Base-by-base conservation (phyloP, 108 stramenopile genomes). In the Cyclostephanos invisitatus region DNA sequence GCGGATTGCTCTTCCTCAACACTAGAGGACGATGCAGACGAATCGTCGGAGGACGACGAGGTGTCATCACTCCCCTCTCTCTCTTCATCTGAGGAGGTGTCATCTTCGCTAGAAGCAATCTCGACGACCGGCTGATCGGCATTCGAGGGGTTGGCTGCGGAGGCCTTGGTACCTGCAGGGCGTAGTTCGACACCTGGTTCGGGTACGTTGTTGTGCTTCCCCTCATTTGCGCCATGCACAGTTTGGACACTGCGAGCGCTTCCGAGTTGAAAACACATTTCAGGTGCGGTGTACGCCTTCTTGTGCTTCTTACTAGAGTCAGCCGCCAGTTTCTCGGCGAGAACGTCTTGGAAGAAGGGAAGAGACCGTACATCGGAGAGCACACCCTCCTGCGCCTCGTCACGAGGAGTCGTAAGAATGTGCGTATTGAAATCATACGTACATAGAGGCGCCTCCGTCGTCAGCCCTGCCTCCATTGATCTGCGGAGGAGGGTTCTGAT, bases 1-100 rank as follows among this genome's bases (percentile, higher is more conserved):
- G 3, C 24, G 51, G 51, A 53, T 53, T 53, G 51, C 51, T 53
- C 51, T 25, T 53, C 51, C 51, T 53, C 51, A 25, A 21, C 51
- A 25, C 24, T 25, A 53, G 51, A 53, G 51, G 40, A 42, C 40
- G 40, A 42, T 42, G 40, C 40, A 11, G 40, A 42, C 40, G 40
- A 42, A 8, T 42, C 8, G 8, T 42, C 40, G 40, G 40, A 42
- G 40, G 40, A 42, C 40, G 12, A 42, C 40, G 8, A 42, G 40
- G 7, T 42, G 40, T 42, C 40, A 9, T 42, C 40, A 42, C 40
- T 42, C 40, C 40, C 40, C 40, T 42, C 40, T 8, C 40, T 42
- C 40, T 42, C 40, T 42, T 42, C 40, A 8, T 1, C 12, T 8
- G 40, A 42, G 40, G 40, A 21, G 20, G 51, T 7, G 51, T 53